These are phyloP conservation scores for Candolleomyces aberdarensis DNA, from an alignment of 768 basidiomycete species.

Conservation along the genomic window DNA sequence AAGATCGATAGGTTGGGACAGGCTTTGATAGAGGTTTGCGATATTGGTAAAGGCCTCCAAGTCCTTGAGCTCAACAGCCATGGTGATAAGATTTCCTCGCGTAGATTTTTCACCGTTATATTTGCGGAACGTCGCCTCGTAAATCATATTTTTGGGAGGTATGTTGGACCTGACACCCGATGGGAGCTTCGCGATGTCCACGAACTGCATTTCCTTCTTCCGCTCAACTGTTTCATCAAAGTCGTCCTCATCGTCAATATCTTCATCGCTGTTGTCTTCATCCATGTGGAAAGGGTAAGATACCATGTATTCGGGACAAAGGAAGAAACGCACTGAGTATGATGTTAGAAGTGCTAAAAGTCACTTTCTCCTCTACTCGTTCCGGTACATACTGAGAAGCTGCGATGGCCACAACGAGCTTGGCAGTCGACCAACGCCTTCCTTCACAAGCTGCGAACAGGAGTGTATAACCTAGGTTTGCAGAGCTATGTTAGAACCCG, in stretches of 20 bases:
- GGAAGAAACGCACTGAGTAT: slow-evolving; percentile 25
- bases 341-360: slow-evolving; percentile 31
- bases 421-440: slow-evolving; percentile 55
- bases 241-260: slow-evolving; percentile 36
- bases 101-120: neutral
- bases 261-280: slow-evolving; percentile 40
- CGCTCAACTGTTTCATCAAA: slow-evolving; percentile 37
- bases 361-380: slow-evolving; percentile 26
- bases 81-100: slow-evolving; percentile 23
- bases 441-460: slow-evolving; percentile 46
- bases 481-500: neutral
- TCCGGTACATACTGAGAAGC: slow-evolving; percentile 47
- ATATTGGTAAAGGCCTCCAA: slow-evolving; percentile 49
- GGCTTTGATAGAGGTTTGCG: slow-evolving; percentile 39
- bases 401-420: slow-evolving; percentile 56
- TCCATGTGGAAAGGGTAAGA: slow-evolving; percentile 10
- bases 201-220: slow-evolving; percentile 36
- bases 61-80: slow-evolving; percentile 42
- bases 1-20: slow-evolving; percentile 27
- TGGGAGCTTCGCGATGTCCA: slow-evolving; percentile 50
- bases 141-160: slow-evolving; percentile 36
- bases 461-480: slow-evolving; percentile 41
- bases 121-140: slow-evolving; percentile 6
- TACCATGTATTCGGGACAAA: neutral
- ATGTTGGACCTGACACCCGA: slow-evolving; percentile 40